These are phyloP conservation scores for Pelargonium citronellum DNA, from an alignment of 441 rosid genomes.

Conservation along the genomic window DNA sequence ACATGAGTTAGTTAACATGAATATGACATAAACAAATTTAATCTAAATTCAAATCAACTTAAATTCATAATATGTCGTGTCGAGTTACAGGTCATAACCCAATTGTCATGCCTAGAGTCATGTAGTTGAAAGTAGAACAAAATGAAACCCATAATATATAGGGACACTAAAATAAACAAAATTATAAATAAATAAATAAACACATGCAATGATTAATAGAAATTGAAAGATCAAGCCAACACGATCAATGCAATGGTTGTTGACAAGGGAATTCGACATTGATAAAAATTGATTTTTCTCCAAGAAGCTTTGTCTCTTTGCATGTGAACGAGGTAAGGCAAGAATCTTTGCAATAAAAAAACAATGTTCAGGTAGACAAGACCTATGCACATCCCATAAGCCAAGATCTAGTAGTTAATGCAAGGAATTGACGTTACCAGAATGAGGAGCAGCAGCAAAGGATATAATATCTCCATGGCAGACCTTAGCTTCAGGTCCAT, in stretches of 20 bases:
- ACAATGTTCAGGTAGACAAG: not conserved
- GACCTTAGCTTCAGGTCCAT: slow-evolving; percentile 48
- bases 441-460: slow-evolving; percentile 72
- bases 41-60: too few relatives aligned
- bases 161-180: not conserved
- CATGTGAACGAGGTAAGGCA: not conserved
- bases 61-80: too few relatives aligned
- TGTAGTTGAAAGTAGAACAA: not conserved
- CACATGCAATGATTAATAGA: not conserved
- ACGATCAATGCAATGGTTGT: not conserved
- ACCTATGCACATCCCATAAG: not conserved
- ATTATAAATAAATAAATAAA: not conserved
- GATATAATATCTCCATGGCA: slow-evolving; percentile 84
- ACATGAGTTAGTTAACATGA: too few relatives aligned
- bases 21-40: too few relatives aligned
- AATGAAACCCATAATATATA: not conserved
- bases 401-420: not conserved
- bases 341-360: too few relatives aligned
- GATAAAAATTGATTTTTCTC: not conserved
- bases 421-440: slow-evolving; percentile 38
- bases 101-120: not conserved
- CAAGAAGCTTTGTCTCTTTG: not conserved
- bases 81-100: too few relatives aligned
- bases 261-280: not conserved
- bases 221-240: not conserved